Evolutionary conservation across 371 early-diverging fungal genomes (phyloP), one percentile per base, ranked within the genome.

Genomic region (Nosema granulosis): DNA sequence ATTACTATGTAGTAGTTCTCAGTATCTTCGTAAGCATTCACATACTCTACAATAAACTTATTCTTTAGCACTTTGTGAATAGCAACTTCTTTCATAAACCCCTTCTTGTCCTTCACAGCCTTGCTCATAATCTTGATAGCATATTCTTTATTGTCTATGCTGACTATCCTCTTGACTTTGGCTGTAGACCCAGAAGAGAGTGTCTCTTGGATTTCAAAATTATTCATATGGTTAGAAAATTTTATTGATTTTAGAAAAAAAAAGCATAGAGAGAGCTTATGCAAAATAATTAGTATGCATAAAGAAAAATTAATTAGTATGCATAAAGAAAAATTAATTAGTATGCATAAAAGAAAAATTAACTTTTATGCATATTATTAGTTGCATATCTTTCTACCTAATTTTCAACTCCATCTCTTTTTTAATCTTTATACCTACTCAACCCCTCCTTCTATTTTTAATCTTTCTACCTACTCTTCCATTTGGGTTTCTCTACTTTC

Each of bases 41-140:
- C 82, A 49, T 93, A 85, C 74, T 87, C 86, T 31, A 92, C 87
- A 52, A 94, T 90, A 50, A 90, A 89, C 28, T 88, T 86, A 78
- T 93, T 92, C 32, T 86, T 87, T 29, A 94, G 79, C 66, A 88
- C 88, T n/a, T 90, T 88, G 87, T 93, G 91, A 74, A 93, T 91
- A 58, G 88, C 86, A 0, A 90, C 88, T 79, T 94, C 95, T 82
- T 92, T 91, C 68, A 74, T 66, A 74, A 73, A 65, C 4, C 49
- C 51, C 38, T 69, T 37, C 24, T 34, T 18, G 28, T 51, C 16
- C n/a, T 61, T 72, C 1, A 20, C 16, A 37, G 22, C n/a, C 22
- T 74, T 68, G n/a, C 61, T 59, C 24, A 84, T 74, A 11, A 84
- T 75, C 74, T 84, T 84, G 24, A 84, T 62, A 3, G 82, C 85